phyloP scores from a whole-genome alignment of 2,329 filamentous ascomycete species.

The Penicillium hesseltinei region DNA sequence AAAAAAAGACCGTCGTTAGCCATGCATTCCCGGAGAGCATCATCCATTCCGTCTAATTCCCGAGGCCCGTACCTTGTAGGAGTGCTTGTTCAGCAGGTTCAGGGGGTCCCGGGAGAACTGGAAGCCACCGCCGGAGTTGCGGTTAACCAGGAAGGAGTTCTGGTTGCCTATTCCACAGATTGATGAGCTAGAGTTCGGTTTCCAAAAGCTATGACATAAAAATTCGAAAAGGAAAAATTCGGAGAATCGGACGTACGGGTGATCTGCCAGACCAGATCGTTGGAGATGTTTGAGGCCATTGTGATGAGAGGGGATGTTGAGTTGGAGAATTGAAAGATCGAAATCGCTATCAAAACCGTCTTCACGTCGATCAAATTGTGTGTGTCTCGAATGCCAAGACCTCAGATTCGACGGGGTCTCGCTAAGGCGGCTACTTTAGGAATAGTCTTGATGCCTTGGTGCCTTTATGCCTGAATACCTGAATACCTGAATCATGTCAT shows the following conservation, averaged over 20 bases:
- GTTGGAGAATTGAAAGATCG: slow-evolving; percentile 28
- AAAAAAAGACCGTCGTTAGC: slow-evolving; percentile 21
- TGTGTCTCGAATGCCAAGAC: slow-evolving; percentile 32
- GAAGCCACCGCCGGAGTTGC: slow-evolving; percentile 71
- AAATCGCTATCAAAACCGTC: slow-evolving; percentile 18
- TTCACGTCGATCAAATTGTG: slow-evolving; percentile 14
- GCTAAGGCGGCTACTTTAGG: slow-evolving; percentile 41
- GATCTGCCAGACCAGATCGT: slow-evolving; percentile 92
- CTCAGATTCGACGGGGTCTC: slow-evolving; percentile 25
- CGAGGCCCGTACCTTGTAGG: slow-evolving; percentile 67
- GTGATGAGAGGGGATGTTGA: slow-evolving; percentile 27
- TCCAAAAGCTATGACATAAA: background rate
- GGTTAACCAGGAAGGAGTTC: slow-evolving; percentile 92
- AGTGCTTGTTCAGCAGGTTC: slow-evolving; percentile 89
- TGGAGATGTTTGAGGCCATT: slow-evolving; percentile 69
- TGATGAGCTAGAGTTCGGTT: slow-evolving; percentile 12
- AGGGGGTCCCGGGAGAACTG: slow-evolving; percentile 93
- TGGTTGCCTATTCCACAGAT: slow-evolving; percentile 63
- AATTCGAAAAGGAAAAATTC: background rate
- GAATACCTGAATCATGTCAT: background rate
- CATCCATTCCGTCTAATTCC: background rate
- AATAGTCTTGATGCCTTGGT: slow-evolving; percentile 23
- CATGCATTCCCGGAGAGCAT: slow-evolving; percentile 18
- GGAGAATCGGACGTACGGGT: slow-evolving; percentile 67
- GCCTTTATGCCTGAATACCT: slow-evolving; percentile 16